These are phyloP conservation scores for Termitomyces sp. DNA, from an alignment of 768 basidiomycete genomes.

Conservation along the genomic window DNA sequence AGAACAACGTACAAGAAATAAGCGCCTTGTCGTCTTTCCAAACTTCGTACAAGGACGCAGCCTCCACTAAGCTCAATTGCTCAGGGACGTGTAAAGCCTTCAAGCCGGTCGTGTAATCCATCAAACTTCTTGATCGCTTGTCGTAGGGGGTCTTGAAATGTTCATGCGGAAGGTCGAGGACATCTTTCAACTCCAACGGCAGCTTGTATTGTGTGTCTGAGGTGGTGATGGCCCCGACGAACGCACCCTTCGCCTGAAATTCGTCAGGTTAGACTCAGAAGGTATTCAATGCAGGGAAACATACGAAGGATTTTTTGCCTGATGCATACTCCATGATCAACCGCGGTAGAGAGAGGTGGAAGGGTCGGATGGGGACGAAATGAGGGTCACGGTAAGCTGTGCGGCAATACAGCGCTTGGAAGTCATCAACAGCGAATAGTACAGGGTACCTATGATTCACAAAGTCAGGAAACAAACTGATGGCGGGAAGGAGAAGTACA, in stretches of 20 bases:
- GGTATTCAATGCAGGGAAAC: slow-evolving; percentile 21
- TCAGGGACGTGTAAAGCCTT: slow-evolving; percentile 40
- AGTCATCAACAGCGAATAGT: slow-evolving; percentile 81
- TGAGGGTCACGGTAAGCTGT: slow-evolving; percentile 72
- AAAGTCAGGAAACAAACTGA: background rate
- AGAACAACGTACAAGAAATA: slow-evolving; percentile 37
- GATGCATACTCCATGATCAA: slow-evolving; percentile 73
- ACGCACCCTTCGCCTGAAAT: slow-evolving; percentile 57
- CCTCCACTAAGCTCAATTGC: slow-evolving; percentile 59
- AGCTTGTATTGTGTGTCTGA: slow-evolving; percentile 54
- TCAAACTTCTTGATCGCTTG: slow-evolving; percentile 43
- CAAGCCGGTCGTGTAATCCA: slow-evolving; percentile 49
- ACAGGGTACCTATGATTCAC: slow-evolving; percentile 56
- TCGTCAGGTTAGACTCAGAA: background rate
- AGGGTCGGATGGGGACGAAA: slow-evolving; percentile 61
- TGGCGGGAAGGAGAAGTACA: slow-evolving; percentile 15
- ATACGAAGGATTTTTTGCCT: slow-evolving; percentile 63
- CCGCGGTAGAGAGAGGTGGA: slow-evolving; percentile 76
- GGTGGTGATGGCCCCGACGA: slow-evolving; percentile 65
- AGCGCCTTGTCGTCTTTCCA: slow-evolving; percentile 64
- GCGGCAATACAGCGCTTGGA: slow-evolving; percentile 72
- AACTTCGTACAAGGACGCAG: slow-evolving; percentile 67
- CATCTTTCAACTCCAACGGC: slow-evolving; percentile 60
- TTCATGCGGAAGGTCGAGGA: slow-evolving; percentile 41
- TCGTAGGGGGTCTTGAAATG: slow-evolving; percentile 48